phyloP scores from a whole-genome alignment of 2,329 filamentous ascomycete genomes.

The Monilinia fructicola region DNA sequence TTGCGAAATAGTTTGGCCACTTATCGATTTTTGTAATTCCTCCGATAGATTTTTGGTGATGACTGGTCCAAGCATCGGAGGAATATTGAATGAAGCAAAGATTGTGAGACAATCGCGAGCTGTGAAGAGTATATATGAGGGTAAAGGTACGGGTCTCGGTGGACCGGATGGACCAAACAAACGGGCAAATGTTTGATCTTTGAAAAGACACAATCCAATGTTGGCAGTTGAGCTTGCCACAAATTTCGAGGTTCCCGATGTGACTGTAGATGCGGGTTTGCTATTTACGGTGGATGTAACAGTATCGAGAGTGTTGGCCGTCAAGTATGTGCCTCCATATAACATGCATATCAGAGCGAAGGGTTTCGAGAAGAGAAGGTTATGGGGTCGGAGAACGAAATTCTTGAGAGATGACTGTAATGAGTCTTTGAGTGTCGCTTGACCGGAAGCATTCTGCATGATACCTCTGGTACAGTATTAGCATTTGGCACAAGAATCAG shows the following conservation, averaged over 20 bases:
- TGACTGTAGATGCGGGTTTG: conserved; percentile 60
- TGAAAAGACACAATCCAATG: conserved; percentile 82
- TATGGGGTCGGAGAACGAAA: conserved; percentile 60
- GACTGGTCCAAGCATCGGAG: conserved; percentile 70
- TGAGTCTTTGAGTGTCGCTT: conserved; percentile 58
- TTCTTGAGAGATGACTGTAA: conserved; percentile 57
- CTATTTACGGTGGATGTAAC: conserved; percentile 62
- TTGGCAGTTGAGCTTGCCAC: conserved; percentile 77
- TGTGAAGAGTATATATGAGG: conserved; percentile 77
- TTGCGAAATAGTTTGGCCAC: conserved; percentile 67
- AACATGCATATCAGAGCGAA: conserved; percentile 70
- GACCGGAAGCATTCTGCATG: conserved; percentile 78
- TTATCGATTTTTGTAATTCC: conserved; percentile 51
- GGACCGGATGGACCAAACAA: conserved; percentile 68
- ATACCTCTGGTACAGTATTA: conserved; percentile 56
- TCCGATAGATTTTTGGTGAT: conserved; percentile 57
- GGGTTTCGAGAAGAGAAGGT: conserved; percentile 62
- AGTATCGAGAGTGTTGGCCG: conserved; percentile 86
- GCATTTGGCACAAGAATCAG: conserved; percentile 16
- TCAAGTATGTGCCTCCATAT: conserved; percentile 87
- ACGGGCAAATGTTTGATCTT: conserved; percentile 80
- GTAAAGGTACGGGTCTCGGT: conserved; percentile 60
- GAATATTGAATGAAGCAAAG: conserved; percentile 89
- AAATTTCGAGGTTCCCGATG: conserved; percentile 78
- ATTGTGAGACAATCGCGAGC: conserved; percentile 84